Base-by-base conservation (phyloP, 495 filamentous ascomycete species). In the Penicillium alfredii region DNA sequence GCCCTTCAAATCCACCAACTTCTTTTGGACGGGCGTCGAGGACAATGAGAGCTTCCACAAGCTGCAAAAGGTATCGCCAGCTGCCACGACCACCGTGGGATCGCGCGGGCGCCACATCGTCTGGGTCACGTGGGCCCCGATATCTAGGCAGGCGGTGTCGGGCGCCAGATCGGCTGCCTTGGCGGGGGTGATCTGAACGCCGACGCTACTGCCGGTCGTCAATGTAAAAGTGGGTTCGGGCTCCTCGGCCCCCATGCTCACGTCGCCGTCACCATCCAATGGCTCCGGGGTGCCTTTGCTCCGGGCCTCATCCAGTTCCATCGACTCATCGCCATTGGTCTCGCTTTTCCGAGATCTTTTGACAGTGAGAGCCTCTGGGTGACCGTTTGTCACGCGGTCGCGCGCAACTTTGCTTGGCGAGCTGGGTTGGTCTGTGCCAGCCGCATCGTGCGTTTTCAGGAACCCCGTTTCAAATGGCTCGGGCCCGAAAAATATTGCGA, bases 21-120 rank as follows among this genome's bases (percentile, higher is more conserved):
- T 66, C 40, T 72, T 68, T 18, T 59, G 52, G 18, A 56, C 51
- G 3, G 67, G 60, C 8, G 51, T 33, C 10, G 61, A 53, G 5
- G 58, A 53, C 8, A 49, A 44, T 2, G 77, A 72, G 32, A 88
- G 54, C 47, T 76, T 84, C 83, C 83, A 90, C 59, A 92, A 66
- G 43, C 78, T 80, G 65, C 83, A 85, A 72, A 86, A 81, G 58
- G 79, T 76, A 58, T 87, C 81, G 52, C 85, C 84, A 57, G 78
- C 79, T 44, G 79, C 78, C 48, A 80, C 82, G 58, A 93, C 71
- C 55, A 85, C 64, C 22, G 74, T 80, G 42, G 86, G 73, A 69
- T 89, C 79, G 40, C 60, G 63, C 33, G 86, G 86, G 51, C 83
- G 85, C 83, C 85, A 93, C 58, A 79, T 68, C 62, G 78, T 76